Evolutionary conservation across 1,284 basidiomycete genomes (phyloP).

Genomic region (Boletellus deceptivus): DNA sequence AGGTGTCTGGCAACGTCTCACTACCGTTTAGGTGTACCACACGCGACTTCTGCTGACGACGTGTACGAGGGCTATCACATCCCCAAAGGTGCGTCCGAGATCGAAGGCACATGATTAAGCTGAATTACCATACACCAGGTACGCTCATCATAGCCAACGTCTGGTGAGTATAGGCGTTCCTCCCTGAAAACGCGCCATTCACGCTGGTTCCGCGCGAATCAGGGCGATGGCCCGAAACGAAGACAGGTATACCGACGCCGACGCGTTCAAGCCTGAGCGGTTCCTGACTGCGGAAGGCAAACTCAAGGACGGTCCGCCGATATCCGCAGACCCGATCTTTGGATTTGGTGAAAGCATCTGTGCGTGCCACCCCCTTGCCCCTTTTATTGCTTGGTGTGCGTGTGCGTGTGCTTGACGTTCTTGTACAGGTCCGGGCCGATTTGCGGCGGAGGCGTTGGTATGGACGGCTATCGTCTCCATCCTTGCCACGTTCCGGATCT

Average conservation of each 20-base stretch:
- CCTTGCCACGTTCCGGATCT: conserved; percentile 38
- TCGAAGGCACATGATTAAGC: neutral
- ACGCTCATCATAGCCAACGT: neutral
- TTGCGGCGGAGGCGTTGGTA: neutral
- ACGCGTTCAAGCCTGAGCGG: neutral
- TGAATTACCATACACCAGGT: neutral
- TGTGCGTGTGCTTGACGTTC: neutral
- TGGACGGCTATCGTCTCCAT: conserved; percentile 11
- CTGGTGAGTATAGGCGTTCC: neutral
- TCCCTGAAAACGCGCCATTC: neutral
- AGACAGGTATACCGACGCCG: neutral
- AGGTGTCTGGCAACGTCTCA: neutral
- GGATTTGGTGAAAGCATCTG: neutral
- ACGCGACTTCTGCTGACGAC: neutral
- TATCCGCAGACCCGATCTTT: neutral
- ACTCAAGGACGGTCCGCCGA: neutral
- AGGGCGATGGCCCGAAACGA: neutral
- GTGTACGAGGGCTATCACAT: neutral
- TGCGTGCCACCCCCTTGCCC: neutral
- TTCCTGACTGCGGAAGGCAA: neutral
- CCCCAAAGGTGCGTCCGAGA: neutral
- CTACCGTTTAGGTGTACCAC: neutral
- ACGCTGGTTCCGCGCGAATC: neutral
- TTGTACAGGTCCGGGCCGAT: neutral
- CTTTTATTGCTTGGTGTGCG: no score